phyloP scores from a whole-genome alignment of 2,329 filamentous ascomycete genomes.

The Aureobasidium sp. region DNA sequence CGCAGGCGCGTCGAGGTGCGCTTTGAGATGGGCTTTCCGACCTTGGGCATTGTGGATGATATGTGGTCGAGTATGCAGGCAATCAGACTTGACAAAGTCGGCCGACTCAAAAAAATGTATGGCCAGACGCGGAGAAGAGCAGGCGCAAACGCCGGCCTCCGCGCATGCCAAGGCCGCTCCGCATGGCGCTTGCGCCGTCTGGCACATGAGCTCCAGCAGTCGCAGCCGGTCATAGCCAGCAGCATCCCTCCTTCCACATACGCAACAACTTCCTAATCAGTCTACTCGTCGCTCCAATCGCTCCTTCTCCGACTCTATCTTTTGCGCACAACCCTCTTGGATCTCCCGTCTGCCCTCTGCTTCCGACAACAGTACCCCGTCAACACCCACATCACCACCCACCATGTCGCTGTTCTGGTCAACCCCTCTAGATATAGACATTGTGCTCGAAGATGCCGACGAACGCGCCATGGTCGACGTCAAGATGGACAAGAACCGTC shows the following conservation, averaged over 20 bases:
- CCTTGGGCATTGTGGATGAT: constrained; percentile 12
- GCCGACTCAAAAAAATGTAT: constrained; percentile 11
- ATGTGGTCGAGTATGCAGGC: background rate
- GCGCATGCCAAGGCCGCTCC: background rate
- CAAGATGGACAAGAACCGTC: constrained; percentile 95
- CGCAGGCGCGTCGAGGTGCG: constrained; percentile 80
- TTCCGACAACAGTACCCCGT: background rate
- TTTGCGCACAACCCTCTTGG: background rate
- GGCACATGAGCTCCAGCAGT: background rate
- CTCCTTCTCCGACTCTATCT: background rate
- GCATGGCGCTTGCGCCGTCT: background rate
- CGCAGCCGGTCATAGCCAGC: constrained; percentile 1
- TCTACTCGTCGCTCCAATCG: background rate
- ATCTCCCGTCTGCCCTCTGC: background rate
- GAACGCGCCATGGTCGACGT: constrained; percentile 93
- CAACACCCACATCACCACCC: background rate
- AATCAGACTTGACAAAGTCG: background rate
- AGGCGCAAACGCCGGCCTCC: background rate
- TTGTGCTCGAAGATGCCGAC: constrained; percentile 92
- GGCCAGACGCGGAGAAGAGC: background rate
- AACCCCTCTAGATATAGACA: constrained; percentile 96
- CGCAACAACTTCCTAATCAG: background rate
- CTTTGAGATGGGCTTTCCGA: constrained; percentile 76
- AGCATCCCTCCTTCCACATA: background rate
- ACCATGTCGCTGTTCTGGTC: constrained; percentile 96